Evolutionary conservation across 129 eudicot species (phyloP).

Genomic region (Chrysanthemum lavandulifolium): DNA sequence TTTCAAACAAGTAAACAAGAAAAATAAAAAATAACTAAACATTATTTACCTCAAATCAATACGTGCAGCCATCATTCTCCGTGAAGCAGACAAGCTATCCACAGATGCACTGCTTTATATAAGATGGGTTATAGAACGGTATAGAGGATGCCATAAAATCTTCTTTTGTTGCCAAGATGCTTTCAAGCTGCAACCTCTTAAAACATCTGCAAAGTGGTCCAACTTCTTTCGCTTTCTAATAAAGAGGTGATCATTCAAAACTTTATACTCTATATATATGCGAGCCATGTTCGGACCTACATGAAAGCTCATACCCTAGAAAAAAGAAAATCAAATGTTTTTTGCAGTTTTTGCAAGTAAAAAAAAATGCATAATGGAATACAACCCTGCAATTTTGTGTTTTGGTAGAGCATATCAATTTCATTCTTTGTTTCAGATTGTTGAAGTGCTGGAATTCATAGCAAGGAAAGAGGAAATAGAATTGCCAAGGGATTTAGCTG

Average conservation of each 20-base stretch:
- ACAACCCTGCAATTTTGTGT: not conserved
- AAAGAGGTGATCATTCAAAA: constrained; percentile 46
- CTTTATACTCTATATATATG: not conserved
- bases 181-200: constrained; percentile 52
- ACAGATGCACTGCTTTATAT: constrained; percentile 62
- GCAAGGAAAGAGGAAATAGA: constrained; percentile 60
- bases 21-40: not conserved
- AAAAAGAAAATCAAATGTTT: not conserved
- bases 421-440: constrained; percentile 42
- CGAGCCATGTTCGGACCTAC: not conserved
- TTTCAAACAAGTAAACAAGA: not conserved
- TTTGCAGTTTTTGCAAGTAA: not conserved
- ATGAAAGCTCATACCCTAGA: not conserved
- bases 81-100: constrained; percentile 79
- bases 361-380: no score
- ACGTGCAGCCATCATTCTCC: constrained; percentile 66
- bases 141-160: constrained; percentile 60
- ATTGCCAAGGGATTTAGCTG: constrained; percentile 56
- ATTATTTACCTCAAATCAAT: constrained; percentile 16
- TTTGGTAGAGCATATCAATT: not conserved
- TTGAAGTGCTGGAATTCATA: constrained; percentile 58
- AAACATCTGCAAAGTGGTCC: constrained; percentile 51
- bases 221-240: constrained; percentile 63
- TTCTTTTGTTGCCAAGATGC: constrained; percentile 78
- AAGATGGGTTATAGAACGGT: constrained; percentile 68